Evolutionary conservation across 495 filamentous ascomycete genomes (phyloP), one percentile per base, ranked within the genome.

Genomic region (Arthonia radiata): DNA sequence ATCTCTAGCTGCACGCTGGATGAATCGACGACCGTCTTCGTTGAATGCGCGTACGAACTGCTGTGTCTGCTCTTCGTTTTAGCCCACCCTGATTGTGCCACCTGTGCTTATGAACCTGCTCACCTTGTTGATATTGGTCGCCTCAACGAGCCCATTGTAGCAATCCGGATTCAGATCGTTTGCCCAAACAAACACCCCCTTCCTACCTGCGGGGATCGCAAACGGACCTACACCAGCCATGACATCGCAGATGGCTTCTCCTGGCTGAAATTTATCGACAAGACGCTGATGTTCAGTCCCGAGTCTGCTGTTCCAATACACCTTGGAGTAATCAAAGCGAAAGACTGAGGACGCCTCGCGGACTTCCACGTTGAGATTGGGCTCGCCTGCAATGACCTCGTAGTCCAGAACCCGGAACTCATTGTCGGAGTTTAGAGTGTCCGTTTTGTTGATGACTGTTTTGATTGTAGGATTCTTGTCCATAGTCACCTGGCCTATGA

Each of bases 201-300:
- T 81, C 52, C 71, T 83, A 15, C 76, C 86, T 1, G 86, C 82
- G 0, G 86, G 86, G 2, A 94, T 54, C 16, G 82, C 82, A 45
- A 99, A 99, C 1, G 86, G 86, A 1, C 86, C 86, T 23, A 99
- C 76, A 17, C 86, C 86, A 5, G 83, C 82, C 86, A 99, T 99
- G 32, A 93, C 76, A 46, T 99, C 86, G 53, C 72, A 79, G 5
- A 94, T 75, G 14, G 81, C 80, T 36, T 93, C 77, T 13, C 86
- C 79, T 1, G 66, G 61, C 22, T 61, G 50, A 52, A 94, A 97
- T 7, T 22, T 7, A 24, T 63, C 51, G 31, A 89, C 63, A 6
- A 99, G 51, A 2, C 86, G 59, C 24, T 65, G 61, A 43, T 99
- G 86, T 46, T 99, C 86, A 7, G 68, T 74, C 32, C 82, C 67